Percentiles rank a stretch among this genome's conserved stretches.
These are phyloP conservation scores for Aspergillus alliaceus DNA, from an alignment of 2,329 filamentous ascomycete genomes.

Conservation along the genomic window DNA sequence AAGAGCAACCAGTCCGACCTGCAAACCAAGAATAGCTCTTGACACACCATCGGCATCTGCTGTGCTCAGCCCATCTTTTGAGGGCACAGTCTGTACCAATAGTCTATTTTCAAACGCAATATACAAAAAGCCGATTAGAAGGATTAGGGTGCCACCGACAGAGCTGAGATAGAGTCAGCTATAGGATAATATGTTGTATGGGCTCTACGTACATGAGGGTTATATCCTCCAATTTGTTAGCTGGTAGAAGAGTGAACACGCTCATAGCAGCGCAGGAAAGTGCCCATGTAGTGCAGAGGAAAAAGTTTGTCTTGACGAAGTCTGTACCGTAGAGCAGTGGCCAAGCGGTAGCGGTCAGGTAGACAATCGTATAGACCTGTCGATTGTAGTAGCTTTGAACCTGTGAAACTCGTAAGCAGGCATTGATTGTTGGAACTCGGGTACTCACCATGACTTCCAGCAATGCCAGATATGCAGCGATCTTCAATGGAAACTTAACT, in stretches of 20 bases:
- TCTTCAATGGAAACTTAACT: conserved; percentile 60
- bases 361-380: conserved; percentile 76
- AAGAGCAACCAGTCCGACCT: conserved; percentile 75
- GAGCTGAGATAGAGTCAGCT: too few relatives aligned
- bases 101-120: too few relatives aligned
- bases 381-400: conserved; percentile 90
- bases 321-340: conserved; percentile 69
- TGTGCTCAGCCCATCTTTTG: too few relatives aligned
- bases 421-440: background rate
- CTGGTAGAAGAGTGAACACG: conserved; percentile 82
- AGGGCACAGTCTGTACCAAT: too few relatives aligned
- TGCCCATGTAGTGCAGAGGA: conserved; percentile 71
- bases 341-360: too few relatives aligned
- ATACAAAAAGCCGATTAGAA: too few relatives aligned
- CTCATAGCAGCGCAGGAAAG: conserved; percentile 81
- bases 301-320: conserved; percentile 67
- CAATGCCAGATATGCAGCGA: conserved; percentile 62
- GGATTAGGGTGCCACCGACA: too few relatives aligned
- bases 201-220: conserved; percentile 68
- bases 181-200: too few relatives aligned
- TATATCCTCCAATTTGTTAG: conserved; percentile 78
- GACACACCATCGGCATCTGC: too few relatives aligned
- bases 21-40: too few relatives aligned
- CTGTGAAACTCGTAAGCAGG: conserved; percentile 45
- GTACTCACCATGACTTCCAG: conserved; percentile 72